Conservation (phyloP, 2,329 filamentous ascomycete species). For the Fonsecaea pugnacius region DNA sequence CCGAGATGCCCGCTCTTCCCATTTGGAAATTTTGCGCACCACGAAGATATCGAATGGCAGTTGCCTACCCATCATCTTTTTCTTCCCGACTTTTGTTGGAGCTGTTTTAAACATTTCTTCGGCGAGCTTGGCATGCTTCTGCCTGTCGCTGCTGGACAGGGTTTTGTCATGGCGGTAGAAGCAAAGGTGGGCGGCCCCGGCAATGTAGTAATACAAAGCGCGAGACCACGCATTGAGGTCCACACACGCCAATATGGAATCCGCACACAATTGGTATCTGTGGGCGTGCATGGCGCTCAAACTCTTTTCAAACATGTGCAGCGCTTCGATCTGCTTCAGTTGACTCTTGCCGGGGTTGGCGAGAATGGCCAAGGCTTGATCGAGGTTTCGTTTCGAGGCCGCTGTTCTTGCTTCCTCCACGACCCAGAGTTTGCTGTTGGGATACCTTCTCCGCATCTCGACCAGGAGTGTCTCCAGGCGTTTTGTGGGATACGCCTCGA, state of each 20-base stretch:
- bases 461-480: slow-evolving; percentile 69
- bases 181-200: slow-evolving; percentile 76
- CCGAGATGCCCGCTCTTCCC: slow-evolving; percentile 75
- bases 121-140: slow-evolving; percentile 65
- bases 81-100: slow-evolving; percentile 76
- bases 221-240: slow-evolving; percentile 91
- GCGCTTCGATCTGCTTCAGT: slow-evolving; percentile 84
- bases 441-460: slow-evolving; percentile 77
- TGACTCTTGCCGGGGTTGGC: slow-evolving; percentile 63
- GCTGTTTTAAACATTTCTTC: slow-evolving; percentile 73
- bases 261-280: slow-evolving; percentile 73
- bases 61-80: slow-evolving; percentile 85
- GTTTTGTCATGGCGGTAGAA: slow-evolving; percentile 68
- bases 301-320: slow-evolving; percentile 83
- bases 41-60: slow-evolving; percentile 89
- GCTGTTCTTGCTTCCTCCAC: slow-evolving; percentile 83
- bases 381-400: slow-evolving; percentile 68
- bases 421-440: slow-evolving; percentile 81
- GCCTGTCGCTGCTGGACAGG: slow-evolving; percentile 50
- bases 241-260: slow-evolving; percentile 70
- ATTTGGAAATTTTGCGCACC: slow-evolving; percentile 81
- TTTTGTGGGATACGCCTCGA: slow-evolving; percentile 72
- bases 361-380: slow-evolving; percentile 70
- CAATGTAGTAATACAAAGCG: slow-evolving; percentile 85
- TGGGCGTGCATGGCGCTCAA: slow-evolving; percentile 79